Percentiles rank a stretch among this genome's conserved stretches.
phyloP scores from a whole-genome alignment of 2,329 filamentous ascomycete species.

The Fusarium cyanostomum region DNA sequence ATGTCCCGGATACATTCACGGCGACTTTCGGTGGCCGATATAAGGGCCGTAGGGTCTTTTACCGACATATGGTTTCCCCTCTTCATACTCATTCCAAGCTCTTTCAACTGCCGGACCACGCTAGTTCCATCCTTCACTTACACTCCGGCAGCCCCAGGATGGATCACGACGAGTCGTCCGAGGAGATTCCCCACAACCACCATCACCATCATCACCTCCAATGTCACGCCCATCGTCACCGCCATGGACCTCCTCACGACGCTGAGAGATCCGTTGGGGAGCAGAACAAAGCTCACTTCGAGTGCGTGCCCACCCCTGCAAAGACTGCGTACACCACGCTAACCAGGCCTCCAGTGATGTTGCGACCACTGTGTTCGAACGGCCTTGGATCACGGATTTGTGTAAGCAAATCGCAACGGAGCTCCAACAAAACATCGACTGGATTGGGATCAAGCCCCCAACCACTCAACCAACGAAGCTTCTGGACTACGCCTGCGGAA shows the following conservation, averaged over 20 bases:
- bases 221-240: conserved; percentile 37
- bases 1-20: conserved; percentile 6
- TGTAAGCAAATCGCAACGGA: conserved; percentile 40
- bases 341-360: conserved; percentile 24
- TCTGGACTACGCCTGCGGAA: conserved; percentile 48
- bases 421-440: conserved; percentile 38
- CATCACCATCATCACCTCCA: conserved; percentile 38
- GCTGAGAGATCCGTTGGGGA: conserved; percentile 29
- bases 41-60: conserved; percentile 4
- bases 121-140: not conserved
- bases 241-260: conserved; percentile 27
- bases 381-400: conserved; percentile 40
- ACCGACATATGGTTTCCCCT: conserved; percentile 1
- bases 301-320: conserved; percentile 15
- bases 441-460: conserved; percentile 36
- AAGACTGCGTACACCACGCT: not conserved
- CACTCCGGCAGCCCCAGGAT: not conserved
- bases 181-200: conserved; percentile 24
- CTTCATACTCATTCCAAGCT: not conserved
- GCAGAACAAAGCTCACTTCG: conserved; percentile 42
- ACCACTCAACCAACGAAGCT: conserved; percentile 27
- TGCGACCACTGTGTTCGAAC: conserved; percentile 23
- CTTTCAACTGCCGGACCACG: not conserved
- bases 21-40: conserved; percentile 1
- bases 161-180: conserved; percentile 12